Percentiles rank a stretch among this genome's conserved stretches.
phyloP scores from a whole-genome alignment of 2,329 filamentous ascomycete species.

The Boeremia exigua region DNA sequence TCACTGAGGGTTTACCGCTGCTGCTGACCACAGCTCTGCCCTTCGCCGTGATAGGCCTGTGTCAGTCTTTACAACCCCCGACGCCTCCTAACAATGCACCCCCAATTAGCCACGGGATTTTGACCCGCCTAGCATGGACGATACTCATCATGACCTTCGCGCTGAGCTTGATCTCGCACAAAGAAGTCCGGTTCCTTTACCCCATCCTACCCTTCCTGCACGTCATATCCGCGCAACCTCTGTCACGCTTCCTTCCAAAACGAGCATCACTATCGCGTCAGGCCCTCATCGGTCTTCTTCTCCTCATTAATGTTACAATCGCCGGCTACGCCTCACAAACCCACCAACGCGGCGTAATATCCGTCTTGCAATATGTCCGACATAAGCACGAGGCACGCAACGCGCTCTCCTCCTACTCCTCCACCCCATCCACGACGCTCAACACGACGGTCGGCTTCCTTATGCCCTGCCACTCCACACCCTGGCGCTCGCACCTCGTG shows the following conservation, averaged over 20 bases:
- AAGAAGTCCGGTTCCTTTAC: constrained; percentile 97
- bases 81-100: background rate
- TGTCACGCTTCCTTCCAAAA: constrained; percentile 68
- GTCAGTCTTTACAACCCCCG: constrained; percentile 44
- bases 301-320: constrained; percentile 72
- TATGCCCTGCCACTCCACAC: constrained; percentile 94
- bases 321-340: constrained; percentile 75
- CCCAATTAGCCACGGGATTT: constrained; percentile 19
- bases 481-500: constrained; percentile 88
- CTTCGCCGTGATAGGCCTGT: constrained; percentile 72
- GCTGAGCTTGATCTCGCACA: constrained; percentile 86
- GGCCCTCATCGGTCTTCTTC: constrained; percentile 57
- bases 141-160: constrained; percentile 66
- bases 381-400: constrained; percentile 66
- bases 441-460: constrained; percentile 73
- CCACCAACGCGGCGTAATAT: constrained; percentile 79
- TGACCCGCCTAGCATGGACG: constrained; percentile 42
- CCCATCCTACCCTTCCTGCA: constrained; percentile 88
- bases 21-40: constrained; percentile 84
- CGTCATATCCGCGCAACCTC: constrained; percentile 73
- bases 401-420: constrained; percentile 43
- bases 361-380: constrained; percentile 78
- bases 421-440: constrained; percentile 50
- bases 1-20: constrained; percentile 86
- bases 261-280: constrained; percentile 51